phyloP scores from a whole-genome alignment of 2,329 filamentous ascomycete species.

The Fusarium cyanostomum region DNA sequence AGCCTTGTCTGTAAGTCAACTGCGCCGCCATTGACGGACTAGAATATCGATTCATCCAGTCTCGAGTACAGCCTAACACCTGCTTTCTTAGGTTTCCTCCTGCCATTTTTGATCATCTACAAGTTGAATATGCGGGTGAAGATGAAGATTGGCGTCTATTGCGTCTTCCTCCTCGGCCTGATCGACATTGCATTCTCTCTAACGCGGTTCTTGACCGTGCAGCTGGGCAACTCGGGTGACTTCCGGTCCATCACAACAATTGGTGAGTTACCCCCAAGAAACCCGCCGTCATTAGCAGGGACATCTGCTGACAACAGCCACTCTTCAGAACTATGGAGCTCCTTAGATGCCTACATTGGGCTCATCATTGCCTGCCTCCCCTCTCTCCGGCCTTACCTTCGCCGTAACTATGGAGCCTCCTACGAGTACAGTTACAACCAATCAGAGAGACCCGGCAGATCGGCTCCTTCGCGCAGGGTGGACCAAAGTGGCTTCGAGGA shows the following conservation, averaged over 20 bases:
- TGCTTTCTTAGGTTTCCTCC: background rate
- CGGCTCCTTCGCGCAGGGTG: background rate
- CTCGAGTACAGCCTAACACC: background rate
- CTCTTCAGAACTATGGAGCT: constrained; percentile 29
- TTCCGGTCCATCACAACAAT: constrained; percentile 30
- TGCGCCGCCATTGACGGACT: too few relatives aligned
- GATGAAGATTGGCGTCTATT: constrained; percentile 26
- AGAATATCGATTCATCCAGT: too few relatives aligned
- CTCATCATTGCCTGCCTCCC: constrained; percentile 37
- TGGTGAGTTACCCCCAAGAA: background rate
- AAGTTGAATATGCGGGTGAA: constrained; percentile 24
- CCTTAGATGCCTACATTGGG: constrained; percentile 27
- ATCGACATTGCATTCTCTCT: constrained; percentile 35
- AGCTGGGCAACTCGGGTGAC: background rate
- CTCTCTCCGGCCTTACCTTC: constrained; percentile 33
- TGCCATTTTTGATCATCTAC: constrained; percentile 22
- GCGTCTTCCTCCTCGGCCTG: constrained; percentile 29
- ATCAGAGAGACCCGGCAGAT: constrained; percentile 6
- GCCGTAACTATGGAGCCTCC: background rate
- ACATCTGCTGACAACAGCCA: background rate
- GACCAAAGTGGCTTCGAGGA: constrained; percentile 26
- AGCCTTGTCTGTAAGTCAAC: constrained; percentile 15
- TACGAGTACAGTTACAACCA: constrained; percentile 18
- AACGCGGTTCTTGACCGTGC: constrained; percentile 30
- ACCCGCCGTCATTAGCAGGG: too few relatives aligned